Evolutionary conservation across 1,139 yeast species (phyloP).

Genomic region (Candida labiduridarum): DNA sequence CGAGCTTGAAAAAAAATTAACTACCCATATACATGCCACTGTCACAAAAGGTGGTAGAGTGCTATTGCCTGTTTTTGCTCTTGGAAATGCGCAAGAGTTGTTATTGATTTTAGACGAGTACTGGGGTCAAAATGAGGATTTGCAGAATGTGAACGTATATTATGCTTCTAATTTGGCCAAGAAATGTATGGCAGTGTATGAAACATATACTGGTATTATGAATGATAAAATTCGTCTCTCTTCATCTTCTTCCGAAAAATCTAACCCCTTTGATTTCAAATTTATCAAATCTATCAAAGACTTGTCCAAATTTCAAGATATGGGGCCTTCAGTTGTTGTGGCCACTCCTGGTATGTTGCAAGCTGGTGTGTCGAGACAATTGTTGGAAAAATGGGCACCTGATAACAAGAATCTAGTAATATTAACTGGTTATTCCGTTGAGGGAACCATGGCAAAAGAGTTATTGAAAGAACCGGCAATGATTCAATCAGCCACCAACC

Average conservation of each 20-base stretch:
- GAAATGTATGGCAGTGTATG: conserved; percentile 96
- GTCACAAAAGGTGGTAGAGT: conserved; percentile 89
- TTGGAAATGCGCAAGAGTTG: conserved; percentile 95
- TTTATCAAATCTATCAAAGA: conserved; percentile 79
- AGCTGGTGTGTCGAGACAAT: conserved; percentile 89
- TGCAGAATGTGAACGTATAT: conserved; percentile 80
- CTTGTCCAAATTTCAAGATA: conserved; percentile 83
- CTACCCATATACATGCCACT: conserved; percentile 82
- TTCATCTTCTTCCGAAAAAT: conserved; percentile 32
- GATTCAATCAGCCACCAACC: conserved; percentile 76
- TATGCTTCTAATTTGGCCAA: conserved; percentile 93
- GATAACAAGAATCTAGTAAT: conserved; percentile 88
- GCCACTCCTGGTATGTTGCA: conserved; percentile 99
- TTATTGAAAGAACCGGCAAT: conserved; percentile 85
- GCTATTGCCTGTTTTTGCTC: conserved; percentile 89
- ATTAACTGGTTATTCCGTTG: conserved; percentile 96
- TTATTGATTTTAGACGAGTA: conserved; percentile 89
- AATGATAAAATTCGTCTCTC: conserved; percentile 87
- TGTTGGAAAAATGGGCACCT: conserved; percentile 96
- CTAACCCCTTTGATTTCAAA: conserved; percentile 88
- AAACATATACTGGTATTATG: conserved; percentile 96
- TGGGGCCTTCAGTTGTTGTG: conserved; percentile 93
- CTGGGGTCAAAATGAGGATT: conserved; percentile 83
- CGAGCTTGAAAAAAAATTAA: conserved; percentile 81
- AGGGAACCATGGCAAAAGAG: conserved; percentile 96